phyloP scores from a whole-genome alignment of 306 rosid species.

The Cucurbita pepo region DNA sequence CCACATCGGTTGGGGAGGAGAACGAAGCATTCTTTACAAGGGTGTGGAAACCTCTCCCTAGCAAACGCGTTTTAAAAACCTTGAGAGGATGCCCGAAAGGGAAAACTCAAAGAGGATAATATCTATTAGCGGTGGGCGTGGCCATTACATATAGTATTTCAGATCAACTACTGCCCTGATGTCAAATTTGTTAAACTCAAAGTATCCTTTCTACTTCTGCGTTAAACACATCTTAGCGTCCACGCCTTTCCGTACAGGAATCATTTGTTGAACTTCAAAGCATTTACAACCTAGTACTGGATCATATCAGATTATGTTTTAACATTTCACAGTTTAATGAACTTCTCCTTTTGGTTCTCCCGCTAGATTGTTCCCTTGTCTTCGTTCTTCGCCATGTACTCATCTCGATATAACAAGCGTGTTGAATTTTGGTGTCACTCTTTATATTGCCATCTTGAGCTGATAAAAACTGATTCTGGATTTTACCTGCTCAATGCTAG shows the following conservation, averaged over 20 bases:
- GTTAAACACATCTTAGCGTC: not conserved
- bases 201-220: not conserved
- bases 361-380: not conserved
- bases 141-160: not conserved
- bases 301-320: not conserved
- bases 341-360: not conserved
- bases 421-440: not conserved
- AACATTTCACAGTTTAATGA: not conserved
- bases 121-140: too few species aligned
- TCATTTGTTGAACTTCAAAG: not conserved
- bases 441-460: not conserved
- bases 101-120: too few species aligned
- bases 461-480: not conserved
- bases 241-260: not conserved
- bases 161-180: not conserved
- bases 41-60: too few species aligned
- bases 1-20: too few species aligned
- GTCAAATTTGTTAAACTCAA: not conserved
- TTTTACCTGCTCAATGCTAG: not conserved
- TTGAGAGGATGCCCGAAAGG: too few species aligned
- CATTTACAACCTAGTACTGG: not conserved
- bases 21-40: too few species aligned
- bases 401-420: not conserved
- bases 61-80: too few species aligned
- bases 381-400: not conserved